Conservation (phyloP, 2,329 filamentous ascomycete genomes). For the Fusarium sp. region DNA sequence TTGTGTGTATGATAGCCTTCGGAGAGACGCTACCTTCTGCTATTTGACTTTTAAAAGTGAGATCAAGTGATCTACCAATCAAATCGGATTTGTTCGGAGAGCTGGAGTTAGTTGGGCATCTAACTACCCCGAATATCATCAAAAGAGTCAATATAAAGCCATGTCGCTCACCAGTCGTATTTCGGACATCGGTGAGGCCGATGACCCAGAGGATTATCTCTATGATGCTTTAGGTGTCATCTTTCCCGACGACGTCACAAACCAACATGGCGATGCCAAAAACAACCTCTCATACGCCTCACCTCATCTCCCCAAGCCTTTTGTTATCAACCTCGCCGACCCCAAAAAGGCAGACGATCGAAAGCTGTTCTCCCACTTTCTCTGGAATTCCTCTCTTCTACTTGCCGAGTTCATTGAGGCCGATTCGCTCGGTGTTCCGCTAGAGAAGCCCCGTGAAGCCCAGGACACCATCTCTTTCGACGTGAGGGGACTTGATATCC, state of each 20-base stretch:
- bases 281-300: conserved; percentile 71
- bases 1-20: background rate
- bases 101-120: conserved; percentile 10
- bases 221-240: conserved; percentile 70
- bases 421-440: conserved; percentile 53
- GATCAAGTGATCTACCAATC: conserved; percentile 15
- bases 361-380: conserved; percentile 75
- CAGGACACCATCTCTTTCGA: conserved; percentile 53
- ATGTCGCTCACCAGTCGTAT: conserved; percentile 61
- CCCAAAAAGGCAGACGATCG: conserved; percentile 66
- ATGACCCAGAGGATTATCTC: conserved; percentile 70
- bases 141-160: conserved; percentile 5
- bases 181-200: conserved; percentile 43
- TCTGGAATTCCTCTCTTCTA: conserved; percentile 76
- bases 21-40: background rate
- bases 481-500: conserved; percentile 63
- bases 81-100: background rate
- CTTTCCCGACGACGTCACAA: conserved; percentile 76
- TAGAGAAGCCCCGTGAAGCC: conserved; percentile 31
- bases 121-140: conserved; percentile 9
- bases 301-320: conserved; percentile 60
- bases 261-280: conserved; percentile 73
- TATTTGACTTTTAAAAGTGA: background rate
- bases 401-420: conserved; percentile 68
- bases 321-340: conserved; percentile 61